These are phyloP conservation scores for Rhododendron henanense DNA, from an alignment of 148 eudicot species.

Conservation along the genomic window DNA sequence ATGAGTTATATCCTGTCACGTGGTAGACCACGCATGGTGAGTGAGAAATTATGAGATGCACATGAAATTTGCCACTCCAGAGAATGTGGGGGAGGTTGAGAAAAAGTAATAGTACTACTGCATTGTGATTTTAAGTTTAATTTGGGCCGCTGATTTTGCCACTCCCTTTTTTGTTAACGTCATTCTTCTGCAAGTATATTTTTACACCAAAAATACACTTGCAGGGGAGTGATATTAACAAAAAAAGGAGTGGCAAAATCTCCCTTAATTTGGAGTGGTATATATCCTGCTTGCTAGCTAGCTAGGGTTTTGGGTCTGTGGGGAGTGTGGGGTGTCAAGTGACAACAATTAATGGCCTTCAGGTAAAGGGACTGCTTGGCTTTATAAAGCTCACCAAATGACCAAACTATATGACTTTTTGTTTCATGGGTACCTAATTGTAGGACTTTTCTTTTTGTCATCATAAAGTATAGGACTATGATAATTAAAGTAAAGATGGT, in stretches of 20 bases:
- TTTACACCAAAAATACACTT: no score
- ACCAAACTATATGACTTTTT: not conserved
- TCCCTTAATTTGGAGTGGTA: not conserved
- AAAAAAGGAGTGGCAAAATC: no score
- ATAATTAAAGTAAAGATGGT: not conserved
- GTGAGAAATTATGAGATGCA: conserved; percentile 4
- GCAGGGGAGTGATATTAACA: no score
- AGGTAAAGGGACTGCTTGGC: not conserved
- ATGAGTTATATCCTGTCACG: not conserved
- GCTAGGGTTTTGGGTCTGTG: not conserved
- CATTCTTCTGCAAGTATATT: no score
- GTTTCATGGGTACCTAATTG: not conserved
- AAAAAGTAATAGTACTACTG: not conserved
- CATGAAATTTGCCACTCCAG: conserved; percentile 9
- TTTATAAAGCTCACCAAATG: not conserved
- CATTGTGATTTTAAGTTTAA: no score
- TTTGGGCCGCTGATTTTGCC: no score
- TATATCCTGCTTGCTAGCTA: not conserved
- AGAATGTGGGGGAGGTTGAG: not conserved
- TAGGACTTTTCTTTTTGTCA: not conserved
- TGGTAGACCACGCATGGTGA: conserved; percentile 11
- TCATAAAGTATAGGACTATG: not conserved
- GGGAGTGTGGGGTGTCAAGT: not conserved
- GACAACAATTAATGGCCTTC: not conserved
- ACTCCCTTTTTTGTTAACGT: no score